phyloP scores from a whole-genome alignment of 805 yeast genomes.

The Candida sakaeoensis region DNA sequence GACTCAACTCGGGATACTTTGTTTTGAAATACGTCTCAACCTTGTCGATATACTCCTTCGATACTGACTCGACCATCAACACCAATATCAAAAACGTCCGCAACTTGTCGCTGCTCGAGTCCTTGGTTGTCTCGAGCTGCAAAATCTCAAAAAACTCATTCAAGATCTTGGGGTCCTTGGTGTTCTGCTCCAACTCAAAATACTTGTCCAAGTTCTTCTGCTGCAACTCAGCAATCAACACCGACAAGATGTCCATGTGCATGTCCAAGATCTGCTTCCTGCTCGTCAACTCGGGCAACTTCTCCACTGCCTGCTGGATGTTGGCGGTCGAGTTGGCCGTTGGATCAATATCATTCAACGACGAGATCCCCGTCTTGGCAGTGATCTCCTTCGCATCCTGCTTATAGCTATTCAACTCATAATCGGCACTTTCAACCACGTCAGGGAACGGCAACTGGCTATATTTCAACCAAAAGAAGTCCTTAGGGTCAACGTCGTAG shows the following conservation, averaged over 20 bases:
- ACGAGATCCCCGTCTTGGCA: slow-evolving; percentile 64
- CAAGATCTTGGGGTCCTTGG: slow-evolving; percentile 56
- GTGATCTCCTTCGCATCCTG: slow-evolving; percentile 86
- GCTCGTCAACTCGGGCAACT: slow-evolving; percentile 86
- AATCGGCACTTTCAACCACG: slow-evolving; percentile 95
- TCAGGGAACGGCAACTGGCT: slow-evolving; percentile 93
- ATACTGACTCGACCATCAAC: slow-evolving; percentile 47
- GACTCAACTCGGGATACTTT: slow-evolving; percentile 49
- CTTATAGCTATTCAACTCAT: slow-evolving; percentile 75
- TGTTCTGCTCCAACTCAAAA: slow-evolving; percentile 90
- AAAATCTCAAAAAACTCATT: slow-evolving; percentile 59
- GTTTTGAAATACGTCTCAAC: slow-evolving; percentile 60
- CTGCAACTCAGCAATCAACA: slow-evolving; percentile 76
- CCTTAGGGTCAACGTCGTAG: slow-evolving; percentile 88
- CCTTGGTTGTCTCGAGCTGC: slow-evolving; percentile 48
- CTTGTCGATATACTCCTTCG: slow-evolving; percentile 36
- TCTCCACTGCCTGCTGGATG: slow-evolving; percentile 83
- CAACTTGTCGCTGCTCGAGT: slow-evolving; percentile 72
- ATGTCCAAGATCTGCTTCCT: slow-evolving; percentile 86
- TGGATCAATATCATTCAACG: slow-evolving; percentile 73
- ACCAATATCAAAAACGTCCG: slow-evolving; percentile 84
- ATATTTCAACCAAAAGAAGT: slow-evolving; percentile 86
- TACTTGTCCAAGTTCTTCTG: slow-evolving; percentile 85
- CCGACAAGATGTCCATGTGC: slow-evolving; percentile 94
- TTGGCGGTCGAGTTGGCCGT: slow-evolving; percentile 53